A percentile compares a stretch with the other conserved stretches of the same genome.
Conservation (phyloP, 805 yeast species). For the Teunomyces funiuensis region DNA sequence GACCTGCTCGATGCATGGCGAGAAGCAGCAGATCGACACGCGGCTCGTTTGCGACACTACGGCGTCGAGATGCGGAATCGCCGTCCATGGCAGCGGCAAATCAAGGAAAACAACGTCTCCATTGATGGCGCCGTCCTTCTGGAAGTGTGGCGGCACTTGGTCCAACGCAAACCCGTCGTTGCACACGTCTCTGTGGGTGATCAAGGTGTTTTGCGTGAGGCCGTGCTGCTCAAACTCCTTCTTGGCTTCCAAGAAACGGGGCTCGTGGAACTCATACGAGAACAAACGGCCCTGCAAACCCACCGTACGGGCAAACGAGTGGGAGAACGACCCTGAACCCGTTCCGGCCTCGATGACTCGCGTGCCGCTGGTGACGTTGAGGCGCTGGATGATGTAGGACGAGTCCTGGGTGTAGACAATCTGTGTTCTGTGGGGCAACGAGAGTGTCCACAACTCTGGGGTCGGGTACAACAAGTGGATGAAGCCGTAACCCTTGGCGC, state of each 20-base stretch:
- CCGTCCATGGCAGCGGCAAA: conserved; percentile 96
- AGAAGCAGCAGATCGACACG: conserved; percentile 86
- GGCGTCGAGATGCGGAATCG: conserved; percentile 68
- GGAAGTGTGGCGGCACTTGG: conserved; percentile 26
- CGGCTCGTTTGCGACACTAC: conserved; percentile 55
- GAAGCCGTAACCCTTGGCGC: conserved; percentile 76
- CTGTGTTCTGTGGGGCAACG: conserved; percentile 96
- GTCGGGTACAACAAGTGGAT: conserved; percentile 87
- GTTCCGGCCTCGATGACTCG: conserved; percentile 96
- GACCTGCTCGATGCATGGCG: conserved; percentile 98
- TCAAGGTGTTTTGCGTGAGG: conserved; percentile 52
- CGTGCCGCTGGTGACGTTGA: conserved; percentile 71
- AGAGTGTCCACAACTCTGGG: conserved; percentile 94
- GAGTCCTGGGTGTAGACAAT: conserved; percentile 97
- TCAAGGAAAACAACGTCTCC: conserved; percentile 85
- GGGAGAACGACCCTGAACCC: conserved; percentile 95
- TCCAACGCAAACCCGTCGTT: conserved; percentile 71
- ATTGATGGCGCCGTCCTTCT: conserved; percentile 27
- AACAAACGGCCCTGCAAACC: conserved; percentile 60
- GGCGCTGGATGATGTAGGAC: conserved; percentile 81
- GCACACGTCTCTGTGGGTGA: conserved; percentile 93
- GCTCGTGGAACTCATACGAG: conserved; percentile 90
- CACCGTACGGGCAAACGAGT: conserved; percentile 82
- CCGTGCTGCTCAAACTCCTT: conserved; percentile 76
- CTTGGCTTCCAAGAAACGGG: conserved; percentile 75